Conservation (phyloP, 176 grass and related monocot genomes). For the Phoenix roebelenii region DNA sequence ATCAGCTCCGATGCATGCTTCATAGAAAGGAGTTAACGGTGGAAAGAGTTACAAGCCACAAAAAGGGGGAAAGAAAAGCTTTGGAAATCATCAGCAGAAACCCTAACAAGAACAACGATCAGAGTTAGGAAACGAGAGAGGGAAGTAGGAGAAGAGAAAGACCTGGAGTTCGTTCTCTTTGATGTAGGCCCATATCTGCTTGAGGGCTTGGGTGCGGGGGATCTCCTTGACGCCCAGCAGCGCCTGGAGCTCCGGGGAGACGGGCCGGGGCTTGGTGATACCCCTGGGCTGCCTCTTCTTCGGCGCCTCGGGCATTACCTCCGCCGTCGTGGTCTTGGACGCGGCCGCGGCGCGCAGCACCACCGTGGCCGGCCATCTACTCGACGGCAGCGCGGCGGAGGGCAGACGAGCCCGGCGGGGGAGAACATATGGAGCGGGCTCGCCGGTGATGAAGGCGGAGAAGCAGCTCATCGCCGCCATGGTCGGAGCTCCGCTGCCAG, state of each 20-base stretch:
- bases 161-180: constrained; percentile 90
- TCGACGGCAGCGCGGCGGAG: background rate
- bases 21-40: no score
- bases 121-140: background rate
- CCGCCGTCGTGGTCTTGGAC: constrained; percentile 5
- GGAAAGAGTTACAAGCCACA: background rate
- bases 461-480: no score
- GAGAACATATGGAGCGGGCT: no score
- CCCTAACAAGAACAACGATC: background rate
- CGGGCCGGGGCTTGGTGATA: constrained; percentile 71
- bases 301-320: constrained; percentile 14
- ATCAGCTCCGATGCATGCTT: no score
- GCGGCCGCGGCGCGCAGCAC: constrained; percentile 5
- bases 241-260: constrained; percentile 68
- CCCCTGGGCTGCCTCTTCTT: constrained; percentile 48
- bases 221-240: constrained; percentile 65
- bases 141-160: background rate
- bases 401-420: no score
- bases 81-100: background rate
- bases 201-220: constrained; percentile 71
- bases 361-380: constrained; percentile 5
- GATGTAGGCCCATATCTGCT: constrained; percentile 90
- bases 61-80: background rate
- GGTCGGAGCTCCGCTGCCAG: no score
- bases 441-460: no score